A percentile compares a stretch with the other conserved stretches of the same genome.
Evolutionary conservation across 2,329 filamentous ascomycete species (phyloP).

Genomic region (Verticillium dahliae): DNA sequence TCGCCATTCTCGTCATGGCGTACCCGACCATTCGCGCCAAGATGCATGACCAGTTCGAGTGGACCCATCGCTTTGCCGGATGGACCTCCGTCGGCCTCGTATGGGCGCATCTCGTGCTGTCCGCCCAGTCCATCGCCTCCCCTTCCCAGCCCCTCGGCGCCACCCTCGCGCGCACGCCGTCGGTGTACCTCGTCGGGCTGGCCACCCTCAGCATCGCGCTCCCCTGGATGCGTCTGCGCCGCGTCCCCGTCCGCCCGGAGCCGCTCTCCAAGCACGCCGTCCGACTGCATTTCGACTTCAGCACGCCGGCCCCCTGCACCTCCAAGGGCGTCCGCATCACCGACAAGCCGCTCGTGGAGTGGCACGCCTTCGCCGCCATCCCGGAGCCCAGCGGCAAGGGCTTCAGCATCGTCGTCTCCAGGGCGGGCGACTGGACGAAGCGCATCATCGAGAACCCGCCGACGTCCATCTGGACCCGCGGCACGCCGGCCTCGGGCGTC

Average conservation of each 20-base stretch:
- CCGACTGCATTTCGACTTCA: conserved; percentile 64
- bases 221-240: conserved; percentile 68
- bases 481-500: conserved; percentile 60
- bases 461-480: conserved; percentile 59
- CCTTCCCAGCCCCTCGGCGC: conserved; percentile 25
- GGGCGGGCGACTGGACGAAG: conserved; percentile 69
- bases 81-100: conserved; percentile 62
- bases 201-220: conserved; percentile 61
- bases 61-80: conserved; percentile 64
- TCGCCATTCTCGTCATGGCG: conserved; percentile 54
- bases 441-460: conserved; percentile 56
- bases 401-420: conserved; percentile 66
- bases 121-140: conserved; percentile 40
- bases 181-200: conserved; percentile 61
- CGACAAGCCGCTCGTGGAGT: conserved; percentile 53
- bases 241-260: conserved; percentile 60
- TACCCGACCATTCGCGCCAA: conserved; percentile 57
- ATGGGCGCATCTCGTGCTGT: conserved; percentile 51
- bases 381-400: conserved; percentile 45
- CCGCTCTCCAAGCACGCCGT: conserved; percentile 66
- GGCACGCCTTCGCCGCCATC: conserved; percentile 72
- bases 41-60: conserved; percentile 64
- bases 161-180: conserved; percentile 29
- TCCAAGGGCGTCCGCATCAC: conserved; percentile 38
- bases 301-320: conserved; percentile 39